Percentiles rank a stretch among this genome's conserved stretches.
Evolutionary conservation across 2,329 filamentous ascomycete genomes (phyloP).

Genomic region (Fusarium aywerte): DNA sequence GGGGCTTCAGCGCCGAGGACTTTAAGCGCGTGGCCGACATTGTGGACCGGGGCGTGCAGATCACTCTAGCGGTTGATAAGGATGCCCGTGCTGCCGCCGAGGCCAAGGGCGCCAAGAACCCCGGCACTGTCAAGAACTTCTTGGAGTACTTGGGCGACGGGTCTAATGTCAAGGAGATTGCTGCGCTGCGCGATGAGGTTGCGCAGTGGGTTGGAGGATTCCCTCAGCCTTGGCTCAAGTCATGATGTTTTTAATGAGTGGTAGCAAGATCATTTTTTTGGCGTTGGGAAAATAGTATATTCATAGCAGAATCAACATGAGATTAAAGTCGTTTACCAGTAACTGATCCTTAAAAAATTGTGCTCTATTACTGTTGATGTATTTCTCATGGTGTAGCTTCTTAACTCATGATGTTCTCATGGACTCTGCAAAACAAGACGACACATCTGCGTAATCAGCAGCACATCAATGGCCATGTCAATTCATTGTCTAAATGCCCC

Average conservation of each 20-base stretch:
- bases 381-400: neutral
- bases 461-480: neutral
- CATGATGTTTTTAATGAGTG: conserved; percentile 30
- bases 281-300: conserved; percentile 26
- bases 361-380: neutral
- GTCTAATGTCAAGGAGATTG: conserved; percentile 72
- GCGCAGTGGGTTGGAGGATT: conserved; percentile 73
- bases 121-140: conserved; percentile 71
- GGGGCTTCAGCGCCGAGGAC: conserved; percentile 85
- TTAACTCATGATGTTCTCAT: conserved; percentile 18
- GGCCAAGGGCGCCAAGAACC: conserved; percentile 71
- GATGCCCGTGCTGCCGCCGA: conserved; percentile 72
- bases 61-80: conserved; percentile 78
- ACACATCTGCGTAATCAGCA: neutral
- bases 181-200: conserved; percentile 74
- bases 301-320: conserved; percentile 7
- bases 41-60: conserved; percentile 80
- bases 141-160: conserved; percentile 73
- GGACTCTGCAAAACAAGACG: neutral
- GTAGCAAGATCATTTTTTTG: conserved; percentile 9
- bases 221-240: conserved; percentile 46
- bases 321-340: neutral
- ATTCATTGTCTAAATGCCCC: neutral
- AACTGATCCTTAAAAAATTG: neutral
- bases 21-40: conserved; percentile 85